Conservation (phyloP, 2,329 filamentous ascomycete genomes). For the Septoria petroselini region DNA sequence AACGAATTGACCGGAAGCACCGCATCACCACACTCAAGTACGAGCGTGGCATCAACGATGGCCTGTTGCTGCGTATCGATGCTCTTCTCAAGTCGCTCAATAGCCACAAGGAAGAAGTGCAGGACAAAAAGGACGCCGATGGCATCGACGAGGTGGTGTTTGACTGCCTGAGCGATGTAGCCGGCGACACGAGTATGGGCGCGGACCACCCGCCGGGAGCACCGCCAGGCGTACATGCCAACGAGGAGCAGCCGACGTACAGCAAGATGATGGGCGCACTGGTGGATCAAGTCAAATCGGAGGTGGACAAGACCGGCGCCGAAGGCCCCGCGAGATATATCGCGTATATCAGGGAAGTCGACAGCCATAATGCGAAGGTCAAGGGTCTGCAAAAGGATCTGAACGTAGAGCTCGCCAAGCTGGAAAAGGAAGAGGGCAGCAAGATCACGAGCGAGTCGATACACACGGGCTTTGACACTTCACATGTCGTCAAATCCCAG, state of each 20-base stretch:
- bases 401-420: constrained; percentile 66
- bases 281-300: constrained; percentile 87
- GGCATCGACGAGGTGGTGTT: constrained; percentile 82
- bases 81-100: constrained; percentile 71
- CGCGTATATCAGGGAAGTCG: constrained; percentile 75
- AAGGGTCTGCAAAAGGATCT: constrained; percentile 73
- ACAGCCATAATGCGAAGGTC: constrained; percentile 74
- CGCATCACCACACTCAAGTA: constrained; percentile 91
- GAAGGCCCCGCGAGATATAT: constrained; percentile 58
- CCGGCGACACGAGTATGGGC: constrained; percentile 62
- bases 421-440: constrained; percentile 78
- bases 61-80: constrained; percentile 79
- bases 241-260: constrained; percentile 76
- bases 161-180: constrained; percentile 73
- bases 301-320: constrained; percentile 68
- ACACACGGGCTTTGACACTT: constrained; percentile 86
- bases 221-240: constrained; percentile 74
- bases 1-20: constrained; percentile 78
- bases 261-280: constrained; percentile 98
- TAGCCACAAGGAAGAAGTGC: constrained; percentile 61
- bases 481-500: constrained; percentile 64
- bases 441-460: constrained; percentile 94
- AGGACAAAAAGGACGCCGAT: constrained; percentile 56
- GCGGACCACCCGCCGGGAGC: constrained; percentile 73
- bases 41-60: constrained; percentile 89